Evolutionary conservation across 225 moss, liverwort and hornwort genomes (phyloP), one percentile per base, ranked within the genome.

Genomic region (Marchantia polymorpha): DNA sequence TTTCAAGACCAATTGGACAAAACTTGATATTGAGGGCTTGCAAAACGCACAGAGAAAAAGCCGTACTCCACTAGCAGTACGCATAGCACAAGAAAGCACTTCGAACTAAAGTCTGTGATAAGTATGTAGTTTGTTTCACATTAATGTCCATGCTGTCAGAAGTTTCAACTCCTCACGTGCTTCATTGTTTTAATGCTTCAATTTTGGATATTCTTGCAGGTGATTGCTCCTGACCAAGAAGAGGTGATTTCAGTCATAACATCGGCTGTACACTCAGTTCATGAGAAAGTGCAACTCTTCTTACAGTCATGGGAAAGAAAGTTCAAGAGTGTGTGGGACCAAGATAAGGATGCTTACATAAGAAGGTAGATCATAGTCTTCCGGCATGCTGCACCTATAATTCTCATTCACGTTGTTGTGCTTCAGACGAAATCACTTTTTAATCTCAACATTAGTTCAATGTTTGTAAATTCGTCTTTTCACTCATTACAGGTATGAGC

Each of bases 301-400:
- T 77, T 93, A 29, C 89, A 85, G 52, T 90, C 88, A 8, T 93
- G 93, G 93, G 93, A 93, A 53, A 93, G 88, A 51, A 93, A 90
- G 66, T 93, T 89, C 76, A 93, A 91, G 79, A 89, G 86, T 74
- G 91, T 93, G 39, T 93, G 93, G 93, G 93, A 93, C 87, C 93
- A 93, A 82, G 93, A 93, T 79, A 93, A 93, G 80, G 91, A 93
- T 86, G 93, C 93, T 70, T 93, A 91, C 53, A 93, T 93, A 69
- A 87, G 91, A 46, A 80, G 93, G 93, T 93, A 64, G 56, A 77
- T 74, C 23, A 55, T 5, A 54, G 11, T 52, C 76, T 64, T 50
- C 14, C 22, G 14, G 12, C n/a, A 52, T 10, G 52, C 15, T 25
- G 52, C 73, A 73, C 26, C 26, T 53, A 19, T 0, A 50, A 25